These are phyloP conservation scores for Oryza glumipatula DNA, from an alignment of 176 grass and related monocot genomes.

Conservation along the genomic window DNA sequence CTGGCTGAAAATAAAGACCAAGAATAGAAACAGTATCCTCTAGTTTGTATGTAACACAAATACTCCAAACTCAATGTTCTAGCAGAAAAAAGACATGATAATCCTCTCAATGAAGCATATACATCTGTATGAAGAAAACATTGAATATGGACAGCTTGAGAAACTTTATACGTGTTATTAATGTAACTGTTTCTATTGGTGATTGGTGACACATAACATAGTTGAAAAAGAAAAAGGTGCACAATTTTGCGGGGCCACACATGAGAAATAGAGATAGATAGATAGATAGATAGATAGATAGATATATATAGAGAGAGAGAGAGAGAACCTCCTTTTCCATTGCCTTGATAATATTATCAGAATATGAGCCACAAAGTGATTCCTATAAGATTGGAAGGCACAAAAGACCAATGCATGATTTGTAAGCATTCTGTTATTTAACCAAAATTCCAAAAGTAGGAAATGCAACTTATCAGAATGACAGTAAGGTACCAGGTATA, in stretches of 20 bases:
- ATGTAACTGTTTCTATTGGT: not conserved
- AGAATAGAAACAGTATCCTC: not conserved
- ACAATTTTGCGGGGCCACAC: not conserved
- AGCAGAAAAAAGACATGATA: not conserved
- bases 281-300: not conserved
- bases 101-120: not conserved
- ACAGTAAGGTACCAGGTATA: not conserved
- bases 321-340: slow-evolving; percentile 48
- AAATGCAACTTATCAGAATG: slow-evolving; percentile 5
- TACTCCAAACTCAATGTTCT: not conserved
- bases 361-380: slow-evolving; percentile 29
- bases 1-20: not conserved
- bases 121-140: not conserved
- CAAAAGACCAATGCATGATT: slow-evolving; percentile 7
- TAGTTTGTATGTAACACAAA: not conserved
- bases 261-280: not conserved
- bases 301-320: not conserved
- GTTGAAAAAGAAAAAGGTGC: not conserved
- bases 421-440: not conserved
- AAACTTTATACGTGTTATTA: not conserved
- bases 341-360: slow-evolving; percentile 34
- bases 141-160: not conserved
- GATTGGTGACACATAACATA: not conserved
- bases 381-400: slow-evolving; percentile 38
- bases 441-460: not conserved